Conservation (phyloP, 2,329 filamentous ascomycete genomes). For the Coniochaeta sp. region DNA sequence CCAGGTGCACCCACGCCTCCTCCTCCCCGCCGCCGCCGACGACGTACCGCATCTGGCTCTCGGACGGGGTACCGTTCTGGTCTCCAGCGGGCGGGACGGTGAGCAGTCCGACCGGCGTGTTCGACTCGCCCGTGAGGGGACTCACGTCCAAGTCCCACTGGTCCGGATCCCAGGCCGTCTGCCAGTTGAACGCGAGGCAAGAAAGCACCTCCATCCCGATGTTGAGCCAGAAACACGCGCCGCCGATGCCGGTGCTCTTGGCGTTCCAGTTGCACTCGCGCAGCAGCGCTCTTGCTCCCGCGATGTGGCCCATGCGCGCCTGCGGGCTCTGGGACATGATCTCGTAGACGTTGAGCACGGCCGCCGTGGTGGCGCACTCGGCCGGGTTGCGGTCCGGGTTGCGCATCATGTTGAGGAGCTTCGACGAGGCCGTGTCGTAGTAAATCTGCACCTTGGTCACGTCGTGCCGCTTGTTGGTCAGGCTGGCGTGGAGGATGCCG, state of each 20-base stretch:
- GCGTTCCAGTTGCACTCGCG: conserved; percentile 88
- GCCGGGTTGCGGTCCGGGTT: conserved; percentile 79
- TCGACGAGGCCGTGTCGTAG: conserved; percentile 77
- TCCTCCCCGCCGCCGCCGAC: conserved; percentile 49
- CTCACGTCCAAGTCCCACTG: conserved; percentile 82
- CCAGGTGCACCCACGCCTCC: conserved; percentile 81
- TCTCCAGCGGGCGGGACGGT: too few relatives aligned
- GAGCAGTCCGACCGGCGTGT: too few relatives aligned
- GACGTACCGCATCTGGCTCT: conserved; percentile 30
- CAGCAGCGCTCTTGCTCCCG: conserved; percentile 76
- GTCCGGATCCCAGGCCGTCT: conserved; percentile 81
- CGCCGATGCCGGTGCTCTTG: conserved; percentile 67
- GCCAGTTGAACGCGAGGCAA: conserved; percentile 82
- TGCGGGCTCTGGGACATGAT: conserved; percentile 78
- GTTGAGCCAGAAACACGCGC: conserved; percentile 92
- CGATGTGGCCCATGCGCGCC: conserved; percentile 83
- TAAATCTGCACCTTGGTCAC: conserved; percentile 75
- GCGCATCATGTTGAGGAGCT: conserved; percentile 69
- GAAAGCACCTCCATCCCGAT: conserved; percentile 85
- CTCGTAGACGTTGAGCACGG: conserved; percentile 87
- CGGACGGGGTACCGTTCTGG: conserved; percentile 3
- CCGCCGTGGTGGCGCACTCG: conserved; percentile 79
- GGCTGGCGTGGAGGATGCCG: conserved; percentile 72
- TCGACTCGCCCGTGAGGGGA: conserved; percentile 31
- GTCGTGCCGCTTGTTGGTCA: conserved; percentile 62